Percentiles rank a stretch among this genome's conserved stretches.
These are phyloP conservation scores for Candida saitoana DNA, from an alignment of 805 yeast genomes.

Conservation along the genomic window DNA sequence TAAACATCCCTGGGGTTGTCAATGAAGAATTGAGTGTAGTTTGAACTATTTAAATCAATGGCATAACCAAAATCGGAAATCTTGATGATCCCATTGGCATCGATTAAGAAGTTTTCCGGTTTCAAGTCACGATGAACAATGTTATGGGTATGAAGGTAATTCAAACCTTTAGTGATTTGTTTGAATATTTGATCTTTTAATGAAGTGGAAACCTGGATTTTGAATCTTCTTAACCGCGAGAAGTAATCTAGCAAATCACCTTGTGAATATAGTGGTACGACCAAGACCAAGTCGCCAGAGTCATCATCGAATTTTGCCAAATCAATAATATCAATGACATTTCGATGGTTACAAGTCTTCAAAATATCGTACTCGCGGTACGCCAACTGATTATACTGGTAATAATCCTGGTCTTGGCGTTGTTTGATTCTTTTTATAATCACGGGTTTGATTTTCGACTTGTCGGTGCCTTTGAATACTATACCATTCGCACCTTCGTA, in stretches of 20 bases:
- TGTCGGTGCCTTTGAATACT: slow-evolving; percentile 28
- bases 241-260: slow-evolving; percentile 48
- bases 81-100: slow-evolving; percentile 40
- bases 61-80: slow-evolving; percentile 53
- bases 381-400: slow-evolving; percentile 19
- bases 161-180: slow-evolving; percentile 42
- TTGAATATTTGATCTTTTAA: slow-evolving; percentile 46
- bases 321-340: slow-evolving; percentile 26
- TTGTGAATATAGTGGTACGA: slow-evolving; percentile 39
- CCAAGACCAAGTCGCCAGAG: slow-evolving; percentile 26
- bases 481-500: slow-evolving; percentile 44
- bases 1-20: slow-evolving; percentile 18
- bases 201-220: slow-evolving; percentile 25
- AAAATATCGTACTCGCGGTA: slow-evolving; percentile 29
- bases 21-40: slow-evolving; percentile 13
- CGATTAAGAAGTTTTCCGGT: slow-evolving; percentile 52
- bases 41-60: slow-evolving; percentile 24
- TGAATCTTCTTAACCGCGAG: slow-evolving; percentile 34
- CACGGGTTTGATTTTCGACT: slow-evolving; percentile 14
- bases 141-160: slow-evolving; percentile 37
- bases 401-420: slow-evolving; percentile 9
- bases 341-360: slow-evolving; percentile 22
- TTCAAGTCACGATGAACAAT: slow-evolving; percentile 52
- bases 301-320: slow-evolving; percentile 15
- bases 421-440: slow-evolving; percentile 31